Evolutionary conservation across 2,329 filamentous ascomycete genomes (phyloP).

Genomic region (Arthroderma sp.): DNA sequence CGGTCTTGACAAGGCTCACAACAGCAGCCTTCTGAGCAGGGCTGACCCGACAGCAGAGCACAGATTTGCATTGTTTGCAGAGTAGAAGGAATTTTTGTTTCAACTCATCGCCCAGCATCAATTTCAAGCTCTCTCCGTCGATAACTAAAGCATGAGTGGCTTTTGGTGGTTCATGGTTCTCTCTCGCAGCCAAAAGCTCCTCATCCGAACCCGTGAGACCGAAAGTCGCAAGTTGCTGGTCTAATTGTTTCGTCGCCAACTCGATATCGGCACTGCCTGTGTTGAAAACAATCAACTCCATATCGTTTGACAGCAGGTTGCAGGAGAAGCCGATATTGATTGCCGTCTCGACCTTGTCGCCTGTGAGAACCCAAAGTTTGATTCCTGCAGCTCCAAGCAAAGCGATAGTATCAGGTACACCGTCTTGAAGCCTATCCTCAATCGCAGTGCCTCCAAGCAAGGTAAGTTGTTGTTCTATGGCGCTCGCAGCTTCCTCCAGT

Average conservation of each 20-base stretch:
- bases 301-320: conserved; percentile 91
- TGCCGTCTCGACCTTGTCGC: conserved; percentile 96
- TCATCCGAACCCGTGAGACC: conserved; percentile 71
- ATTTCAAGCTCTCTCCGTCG: conserved; percentile 83
- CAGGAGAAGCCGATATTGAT: conserved; percentile 99
- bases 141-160: conserved; percentile 88
- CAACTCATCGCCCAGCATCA: conserved; percentile 67
- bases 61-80: conserved; percentile 93
- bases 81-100: conserved; percentile 88
- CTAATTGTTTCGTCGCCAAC: conserved; percentile 56
- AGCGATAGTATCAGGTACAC: conserved; percentile 89
- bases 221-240: conserved; percentile 60
- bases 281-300: conserved; percentile 89
- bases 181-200: conserved; percentile 65
- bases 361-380: conserved; percentile 95
- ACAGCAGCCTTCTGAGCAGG: conserved; percentile 96
- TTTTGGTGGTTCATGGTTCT: conserved; percentile 72
- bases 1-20: conserved; percentile 86
- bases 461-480: conserved; percentile 78
- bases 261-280: conserved; percentile 59
- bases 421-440: conserved; percentile 91
- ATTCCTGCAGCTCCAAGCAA: conserved; percentile 86
- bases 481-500: conserved; percentile 74
- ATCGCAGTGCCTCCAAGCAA: conserved; percentile 91
- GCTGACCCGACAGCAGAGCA: conserved; percentile 93